phyloP scores from a whole-genome alignment of 2,329 filamentous ascomycete genomes.

The Albophoma yamanashiensis region DNA sequence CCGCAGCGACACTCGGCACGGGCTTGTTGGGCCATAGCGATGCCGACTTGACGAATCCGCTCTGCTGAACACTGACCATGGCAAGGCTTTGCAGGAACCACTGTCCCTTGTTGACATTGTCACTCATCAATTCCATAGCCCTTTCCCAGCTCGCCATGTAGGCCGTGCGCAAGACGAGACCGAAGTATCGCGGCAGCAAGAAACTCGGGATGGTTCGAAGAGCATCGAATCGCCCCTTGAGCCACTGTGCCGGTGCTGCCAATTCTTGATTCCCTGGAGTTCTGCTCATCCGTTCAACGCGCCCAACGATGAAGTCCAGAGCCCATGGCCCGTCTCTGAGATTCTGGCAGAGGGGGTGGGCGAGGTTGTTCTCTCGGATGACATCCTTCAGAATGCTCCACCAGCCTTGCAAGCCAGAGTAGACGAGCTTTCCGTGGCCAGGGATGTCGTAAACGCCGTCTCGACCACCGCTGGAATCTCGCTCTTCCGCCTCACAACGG shows the following conservation, averaged over 20 bases:
- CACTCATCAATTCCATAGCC: conserved; percentile 67
- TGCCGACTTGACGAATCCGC: conserved; percentile 78
- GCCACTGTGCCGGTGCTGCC: conserved; percentile 59
- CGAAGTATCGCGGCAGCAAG: conserved; percentile 86
- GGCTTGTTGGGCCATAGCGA: conserved; percentile 79
- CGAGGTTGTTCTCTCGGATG: conserved; percentile 80
- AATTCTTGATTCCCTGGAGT: conserved; percentile 53
- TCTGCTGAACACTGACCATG: conserved; percentile 87
- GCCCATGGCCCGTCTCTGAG: conserved; percentile 87
- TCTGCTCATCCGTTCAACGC: conserved; percentile 63
- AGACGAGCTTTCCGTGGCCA: conserved; percentile 73
- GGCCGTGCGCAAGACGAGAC: conserved; percentile 74
- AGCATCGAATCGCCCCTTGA: conserved; percentile 75
- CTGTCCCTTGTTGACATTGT: conserved; percentile 69
- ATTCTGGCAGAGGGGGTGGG: conserved; percentile 87
- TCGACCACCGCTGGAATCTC: conserved; percentile 63
- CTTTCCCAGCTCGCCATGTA: conserved; percentile 77
- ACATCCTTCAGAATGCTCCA: conserved; percentile 85
- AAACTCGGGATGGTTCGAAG: conserved; percentile 81
- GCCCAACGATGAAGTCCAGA: conserved; percentile 73
- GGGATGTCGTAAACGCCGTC: conserved; percentile 90
- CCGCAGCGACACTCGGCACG: conserved; percentile 82
- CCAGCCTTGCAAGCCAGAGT: conserved; percentile 97
- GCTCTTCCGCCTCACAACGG: conserved; percentile 79
- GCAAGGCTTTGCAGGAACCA: conserved; percentile 81